Base-by-base conservation (phyloP, 768 basidiomycete species). In the Crassisporium funariophilum region DNA sequence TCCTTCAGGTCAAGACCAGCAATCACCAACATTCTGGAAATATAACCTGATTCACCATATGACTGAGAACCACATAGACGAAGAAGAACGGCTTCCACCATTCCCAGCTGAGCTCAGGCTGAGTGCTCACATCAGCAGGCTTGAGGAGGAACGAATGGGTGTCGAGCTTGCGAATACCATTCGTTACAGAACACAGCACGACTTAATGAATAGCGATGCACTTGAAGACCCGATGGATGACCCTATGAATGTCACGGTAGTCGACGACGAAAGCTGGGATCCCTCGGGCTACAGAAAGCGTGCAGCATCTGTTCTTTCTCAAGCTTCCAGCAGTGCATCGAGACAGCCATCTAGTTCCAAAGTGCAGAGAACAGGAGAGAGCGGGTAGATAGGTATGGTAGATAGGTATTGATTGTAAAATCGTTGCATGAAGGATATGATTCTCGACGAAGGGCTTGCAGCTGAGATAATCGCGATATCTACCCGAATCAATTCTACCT, bases 11-110 rank as follows among this genome's bases (percentile, higher is more conserved):
- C 15, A 31, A 10, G 1, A 31, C n/a, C 27, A 37, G 5, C 49
- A 54, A 31, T 33, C 37, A 12, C 49, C 36, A 17, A 52, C 49
- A 6, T 46, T 57, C 20, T 57, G 56, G 56, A 57, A 51, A 43
- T 57, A 57, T 39, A 49, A 54, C 17, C 37, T 54, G 13, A n/a
- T 45, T 13, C 43, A 53, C 36, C 51, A 53, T 44, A 41, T 53
- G 17, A 31, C 39, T n/a, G 23, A 38, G 1, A 27, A 37, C 20
- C 48, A 49, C 19, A 35, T 49, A 6, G 33, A 21, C 2, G 42
- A 2, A 21, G 23, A 37, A 20, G 16, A 27, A 19, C 31, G 24
- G 22, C 41, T 49, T 27, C 47, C 41, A 24, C 12, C 31, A 21
- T 43, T 49, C 5, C 41, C 31, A 25, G 39, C 47, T 5, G 41